Conservation (phyloP, 2,329 filamentous ascomycete species). For the Corynespora cassiicola region DNA sequence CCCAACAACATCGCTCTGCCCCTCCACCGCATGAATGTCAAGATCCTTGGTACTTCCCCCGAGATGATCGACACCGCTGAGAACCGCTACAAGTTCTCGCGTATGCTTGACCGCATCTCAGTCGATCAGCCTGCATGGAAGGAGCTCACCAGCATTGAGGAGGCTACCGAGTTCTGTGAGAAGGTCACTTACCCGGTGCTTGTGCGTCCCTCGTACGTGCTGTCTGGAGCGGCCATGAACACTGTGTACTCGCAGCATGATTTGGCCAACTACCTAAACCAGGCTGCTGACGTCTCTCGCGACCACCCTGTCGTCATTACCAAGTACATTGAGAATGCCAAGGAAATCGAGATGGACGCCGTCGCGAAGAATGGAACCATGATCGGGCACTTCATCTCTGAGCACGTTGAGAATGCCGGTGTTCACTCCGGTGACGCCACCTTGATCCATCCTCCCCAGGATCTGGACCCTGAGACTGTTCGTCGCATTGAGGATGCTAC, state of each 20-base stretch:
- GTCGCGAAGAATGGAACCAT: slow-evolving; percentile 89
- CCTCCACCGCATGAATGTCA: slow-evolving; percentile 86
- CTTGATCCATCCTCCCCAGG: slow-evolving; percentile 91
- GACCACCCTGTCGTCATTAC: slow-evolving; percentile 98
- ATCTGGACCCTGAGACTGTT: slow-evolving; percentile 88
- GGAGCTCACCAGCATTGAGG: slow-evolving; percentile 92
- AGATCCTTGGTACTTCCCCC: slow-evolving; percentile 91
- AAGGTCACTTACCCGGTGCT: slow-evolving; percentile 92
- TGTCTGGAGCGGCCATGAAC: slow-evolving; percentile 98
- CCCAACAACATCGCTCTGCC: slow-evolving; percentile 97
- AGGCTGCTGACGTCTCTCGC: slow-evolving; percentile 90
- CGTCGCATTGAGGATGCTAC: slow-evolving; percentile 92
- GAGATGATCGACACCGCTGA: slow-evolving; percentile 99
- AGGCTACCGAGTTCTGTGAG: slow-evolving; percentile 85
- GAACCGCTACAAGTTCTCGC: slow-evolving; percentile 98
- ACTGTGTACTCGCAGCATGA: slow-evolving; percentile 97
- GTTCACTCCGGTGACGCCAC: slow-evolving; percentile 98
- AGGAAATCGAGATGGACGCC: slow-evolving; percentile 99
- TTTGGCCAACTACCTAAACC: slow-evolving; percentile 83
- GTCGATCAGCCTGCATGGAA: slow-evolving; percentile 99
- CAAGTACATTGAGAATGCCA: slow-evolving; percentile 99
- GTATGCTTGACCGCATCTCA: slow-evolving; percentile 92
- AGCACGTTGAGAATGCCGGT: slow-evolving; percentile 98
- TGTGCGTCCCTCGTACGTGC: slow-evolving; percentile 93
- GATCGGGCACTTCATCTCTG: slow-evolving; percentile 95